Conservation (phyloP, 495 filamentous ascomycete species). For the Penicillium goetzii region DNA sequence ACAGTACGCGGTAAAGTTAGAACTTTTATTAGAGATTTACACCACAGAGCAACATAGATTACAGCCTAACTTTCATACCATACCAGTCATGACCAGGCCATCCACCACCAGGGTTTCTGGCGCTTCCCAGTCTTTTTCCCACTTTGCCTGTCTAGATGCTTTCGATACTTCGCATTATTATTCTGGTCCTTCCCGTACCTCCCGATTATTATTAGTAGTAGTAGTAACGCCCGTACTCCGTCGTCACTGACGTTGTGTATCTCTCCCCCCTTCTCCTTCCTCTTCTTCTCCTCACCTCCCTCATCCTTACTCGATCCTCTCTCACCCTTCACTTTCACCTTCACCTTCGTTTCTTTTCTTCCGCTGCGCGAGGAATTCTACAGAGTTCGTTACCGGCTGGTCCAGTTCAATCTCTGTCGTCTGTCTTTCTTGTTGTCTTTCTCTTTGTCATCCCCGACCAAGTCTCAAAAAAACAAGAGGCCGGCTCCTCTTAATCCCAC, state of each 20-base stretch:
- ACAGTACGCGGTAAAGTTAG: not conserved
- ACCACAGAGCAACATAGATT: not conserved
- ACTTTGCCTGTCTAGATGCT: not conserved
- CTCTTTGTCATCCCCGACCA: slow-evolving; percentile 24
- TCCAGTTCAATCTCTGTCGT: slow-evolving; percentile 46
- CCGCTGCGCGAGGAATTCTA: slow-evolving; percentile 47
- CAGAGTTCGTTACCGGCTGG: slow-evolving; percentile 50
- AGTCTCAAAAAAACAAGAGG: slow-evolving; percentile 30
- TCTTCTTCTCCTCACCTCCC: slow-evolving; percentile 16
- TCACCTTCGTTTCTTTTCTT: slow-evolving; percentile 44
- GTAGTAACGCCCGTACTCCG: slow-evolving; percentile 7
- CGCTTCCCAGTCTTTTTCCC: not conserved
- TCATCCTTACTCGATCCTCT: slow-evolving; percentile 7
- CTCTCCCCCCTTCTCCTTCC: slow-evolving; percentile 27
- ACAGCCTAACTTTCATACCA: not conserved
- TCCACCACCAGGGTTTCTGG: not conserved
- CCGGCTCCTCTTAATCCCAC: slow-evolving; percentile 43
- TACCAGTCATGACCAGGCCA: not conserved
- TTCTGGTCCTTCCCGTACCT: slow-evolving; percentile 7
- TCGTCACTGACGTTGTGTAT: slow-evolving; percentile 25
- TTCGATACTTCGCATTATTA: not conserved
- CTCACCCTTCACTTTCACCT: not conserved
- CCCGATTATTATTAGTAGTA: slow-evolving; percentile 28
- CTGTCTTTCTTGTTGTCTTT: slow-evolving; percentile 34
- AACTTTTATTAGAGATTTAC: not conserved